Evolutionary conservation across 2,329 filamentous ascomycete species (phyloP).

Genomic region (Lojkania enalia): DNA sequence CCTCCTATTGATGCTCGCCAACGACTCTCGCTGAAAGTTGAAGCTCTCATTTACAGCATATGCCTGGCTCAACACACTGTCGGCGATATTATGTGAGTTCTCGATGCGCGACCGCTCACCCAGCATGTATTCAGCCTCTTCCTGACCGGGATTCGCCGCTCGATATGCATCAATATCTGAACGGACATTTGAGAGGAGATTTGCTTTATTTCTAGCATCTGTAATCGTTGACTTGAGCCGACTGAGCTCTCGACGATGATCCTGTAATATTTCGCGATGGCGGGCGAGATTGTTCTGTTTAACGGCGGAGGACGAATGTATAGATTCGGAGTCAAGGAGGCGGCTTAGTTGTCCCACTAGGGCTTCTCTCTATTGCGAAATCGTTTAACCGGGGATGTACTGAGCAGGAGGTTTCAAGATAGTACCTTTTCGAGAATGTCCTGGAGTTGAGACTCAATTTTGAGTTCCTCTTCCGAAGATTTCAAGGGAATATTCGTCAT

Average conservation of each 20-base stretch:
- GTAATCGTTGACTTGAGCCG: constrained; percentile 74
- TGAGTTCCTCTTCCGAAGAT: constrained; percentile 80
- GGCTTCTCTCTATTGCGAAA: constrained; percentile 68
- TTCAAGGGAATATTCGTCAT: constrained; percentile 78
- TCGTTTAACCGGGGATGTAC: constrained; percentile 7
- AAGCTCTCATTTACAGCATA: constrained; percentile 97
- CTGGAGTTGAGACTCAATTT: constrained; percentile 78
- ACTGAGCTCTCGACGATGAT: constrained; percentile 81
- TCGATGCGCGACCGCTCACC: constrained; percentile 85
- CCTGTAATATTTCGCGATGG: constrained; percentile 84
- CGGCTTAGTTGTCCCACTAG: constrained; percentile 81
- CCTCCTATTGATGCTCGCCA: constrained; percentile 84
- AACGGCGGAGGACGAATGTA: constrained; percentile 84
- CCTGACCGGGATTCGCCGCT: constrained; percentile 75
- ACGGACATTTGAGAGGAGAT: constrained; percentile 86
- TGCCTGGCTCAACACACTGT: constrained; percentile 89
- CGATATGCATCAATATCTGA: constrained; percentile 91
- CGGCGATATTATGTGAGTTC: constrained; percentile 84
- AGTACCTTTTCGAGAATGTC: constrained; percentile 80
- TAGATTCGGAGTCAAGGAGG: constrained; percentile 89
- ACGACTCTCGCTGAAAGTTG: constrained; percentile 79
- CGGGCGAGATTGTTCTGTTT: constrained; percentile 95
- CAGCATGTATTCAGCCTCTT: constrained; percentile 96
- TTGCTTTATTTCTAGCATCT: constrained; percentile 81
- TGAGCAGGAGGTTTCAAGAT: constrained; percentile 1